Conservation (phyloP, 1,284 basidiomycete species). For the Mycena citricolor region DNA sequence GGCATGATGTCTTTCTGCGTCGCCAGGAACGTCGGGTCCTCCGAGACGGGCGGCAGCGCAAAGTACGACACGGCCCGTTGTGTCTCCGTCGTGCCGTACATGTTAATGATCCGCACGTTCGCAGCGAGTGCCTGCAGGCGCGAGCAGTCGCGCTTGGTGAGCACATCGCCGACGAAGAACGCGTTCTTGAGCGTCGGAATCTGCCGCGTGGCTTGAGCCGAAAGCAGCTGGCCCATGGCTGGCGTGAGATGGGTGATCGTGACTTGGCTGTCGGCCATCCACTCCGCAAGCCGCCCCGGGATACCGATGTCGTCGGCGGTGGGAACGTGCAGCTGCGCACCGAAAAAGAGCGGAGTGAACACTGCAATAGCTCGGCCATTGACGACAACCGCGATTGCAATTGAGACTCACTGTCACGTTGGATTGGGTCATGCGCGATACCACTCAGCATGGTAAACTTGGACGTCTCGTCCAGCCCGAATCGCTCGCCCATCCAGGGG, state of each 20-base stretch:
- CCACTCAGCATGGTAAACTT: conserved; percentile 99
- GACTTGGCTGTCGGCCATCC: conserved; percentile 93
- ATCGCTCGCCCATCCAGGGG: conserved; percentile 97
- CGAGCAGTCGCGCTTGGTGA: conserved; percentile 97
- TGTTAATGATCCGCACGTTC: conserved; percentile 96
- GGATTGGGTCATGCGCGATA: conserved; percentile 99
- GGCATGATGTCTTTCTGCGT: conserved; percentile 99
- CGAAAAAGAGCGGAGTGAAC: conserved; percentile 98
- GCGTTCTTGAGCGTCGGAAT: conserved; percentile 89
- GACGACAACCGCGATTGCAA: neutral
- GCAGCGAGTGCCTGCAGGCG: conserved; percentile 91
- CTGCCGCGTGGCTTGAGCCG: conserved; percentile 88
- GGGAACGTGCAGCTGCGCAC: conserved; percentile 93
- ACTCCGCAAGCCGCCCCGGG: conserved; percentile 94
- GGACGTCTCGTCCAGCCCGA: conserved; percentile 73
- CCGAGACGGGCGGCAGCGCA: conserved; percentile 83
- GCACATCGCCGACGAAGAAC: conserved; percentile 99
- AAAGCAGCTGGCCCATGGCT: conserved; percentile 98
- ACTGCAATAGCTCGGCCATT: conserved; percentile 48
- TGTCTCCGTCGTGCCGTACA: conserved; percentile 99
- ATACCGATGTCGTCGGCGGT: conserved; percentile 98
- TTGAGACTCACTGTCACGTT: conserved; percentile 85
- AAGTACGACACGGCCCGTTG: conserved; percentile 99
- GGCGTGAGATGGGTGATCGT: conserved; percentile 97
- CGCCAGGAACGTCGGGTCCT: conserved; percentile 87